Evolutionary conservation across 805 yeast species (phyloP), one percentile per base, ranked within the genome.

Genomic region (Middelhovenomyces tepae): DNA sequence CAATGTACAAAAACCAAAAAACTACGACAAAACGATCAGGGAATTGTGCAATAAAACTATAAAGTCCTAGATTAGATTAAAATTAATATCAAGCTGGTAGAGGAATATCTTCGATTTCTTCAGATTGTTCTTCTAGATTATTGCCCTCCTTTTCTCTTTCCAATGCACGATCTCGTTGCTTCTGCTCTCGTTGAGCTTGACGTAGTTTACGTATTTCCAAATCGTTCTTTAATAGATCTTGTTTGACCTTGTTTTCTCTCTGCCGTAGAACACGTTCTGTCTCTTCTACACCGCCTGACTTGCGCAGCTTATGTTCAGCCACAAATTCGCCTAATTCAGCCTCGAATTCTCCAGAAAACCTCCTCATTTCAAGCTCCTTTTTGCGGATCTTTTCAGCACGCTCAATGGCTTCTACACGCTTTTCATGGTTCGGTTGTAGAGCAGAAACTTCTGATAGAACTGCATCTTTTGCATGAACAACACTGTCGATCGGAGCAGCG

Each of bases 211-310:
- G 14, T 23, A 19, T 25, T 23, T 28, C 39, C 35, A 21, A 34
- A 26, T 23, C 46, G 56, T 38, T 52, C 57, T 32, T 75, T 75
- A 39, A 85, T 59, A 46, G n/a, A n/a, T n/a, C n/a, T n/a, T n/a
- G n/a, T n/a, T n/a, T n/a, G n/a, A 81, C 81, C 44, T 78, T 78
- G 35, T 69, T 74, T 56, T 85, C 93, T 43, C 82, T 77, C 40
- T 67, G 59, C 44, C 64, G 66, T 38, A 95, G 65, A 31, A 65
- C 44, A 39, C 83, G 64, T 46, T 89, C 97, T 14, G 83, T 62
- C 47, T 85, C 96, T 40, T 82, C 93, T 14, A 86, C 70, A 1
- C 97, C 96, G 4, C 96, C 96, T 13, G 86, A 72, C 42, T 74
- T 79, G 50, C 82, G 83, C 37, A 89, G 64, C 50, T 69, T 80